Base-by-base conservation (phyloP, 768 basidiomycete genomes). In the Serendipita sp. region DNA sequence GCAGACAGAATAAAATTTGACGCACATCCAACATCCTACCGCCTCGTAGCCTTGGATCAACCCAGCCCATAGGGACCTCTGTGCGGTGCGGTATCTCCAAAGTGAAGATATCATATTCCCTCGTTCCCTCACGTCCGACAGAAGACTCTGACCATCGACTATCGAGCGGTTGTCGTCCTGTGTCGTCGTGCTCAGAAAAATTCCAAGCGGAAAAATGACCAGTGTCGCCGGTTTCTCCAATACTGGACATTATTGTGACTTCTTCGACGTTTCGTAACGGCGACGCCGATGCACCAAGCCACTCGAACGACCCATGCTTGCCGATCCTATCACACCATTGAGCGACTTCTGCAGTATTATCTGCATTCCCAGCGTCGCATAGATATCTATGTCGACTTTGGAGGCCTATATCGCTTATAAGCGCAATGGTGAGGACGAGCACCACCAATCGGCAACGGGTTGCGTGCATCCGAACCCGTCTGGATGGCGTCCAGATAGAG, bases 11-110 rank as follows among this genome's bases (percentile, higher is more conserved):
- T 34, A 46, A 66, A 18, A 69, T 0, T 24, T 24, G 24, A 73
- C 84, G 71, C 69, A 92, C 90, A 71, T 93, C 90, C 46, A 92
- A 74, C 66, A 90, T 78, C 28, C 79, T 79, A 3, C 90, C 90
- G 16, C 90, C 90, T 63, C 81, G 79, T 30, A 80, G 66, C 48
- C 89, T 79, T 18, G 91, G 91, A 73, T 93, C 90, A 58, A 76
- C 67, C 80, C 80, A 83, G 38, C 82, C 65, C 3, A 51, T 45
- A 35, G 53, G 53, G 13, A 30, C 53, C 16, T 11, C 10, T 28
- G 53, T 16, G 28, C 53, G 11, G 13, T 46, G 45, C 18, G 45
- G 18, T 18, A 18, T 11, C 45, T 46, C 45, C 45, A 46, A 46
- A 18, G 11, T 18, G 24, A 24, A 24, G 24, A 24, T 18, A 46